Conservation (phyloP, 495 filamentous ascomycete species). For the Penicillium goetzii region DNA sequence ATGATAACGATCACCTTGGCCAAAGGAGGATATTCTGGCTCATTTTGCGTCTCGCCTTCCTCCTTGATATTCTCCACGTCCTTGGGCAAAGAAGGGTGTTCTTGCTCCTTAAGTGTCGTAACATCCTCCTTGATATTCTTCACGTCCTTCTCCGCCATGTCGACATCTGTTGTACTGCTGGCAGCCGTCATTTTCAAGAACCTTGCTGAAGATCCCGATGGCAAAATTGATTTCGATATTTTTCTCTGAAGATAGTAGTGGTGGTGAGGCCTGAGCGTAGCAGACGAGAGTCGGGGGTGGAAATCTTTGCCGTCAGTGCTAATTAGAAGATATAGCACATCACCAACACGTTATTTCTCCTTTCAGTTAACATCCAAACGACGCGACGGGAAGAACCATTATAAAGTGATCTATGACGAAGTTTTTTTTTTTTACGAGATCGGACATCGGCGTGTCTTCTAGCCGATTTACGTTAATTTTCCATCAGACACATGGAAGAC, state of each 20-base stretch:
- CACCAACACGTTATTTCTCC: not conserved
- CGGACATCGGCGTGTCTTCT: conserved; percentile 7
- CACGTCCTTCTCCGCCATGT: conserved; percentile 9
- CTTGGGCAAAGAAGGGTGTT: conserved; percentile 24
- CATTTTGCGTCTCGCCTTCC: conserved; percentile 3
- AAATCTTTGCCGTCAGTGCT: not conserved
- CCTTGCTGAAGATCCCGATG: not conserved
- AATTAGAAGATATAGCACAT: not conserved
- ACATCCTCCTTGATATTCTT: conserved; percentile 13
- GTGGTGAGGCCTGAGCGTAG: not conserved
- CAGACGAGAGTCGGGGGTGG: not conserved
- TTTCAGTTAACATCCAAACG: not conserved
- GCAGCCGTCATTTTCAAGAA: conserved; percentile 10
- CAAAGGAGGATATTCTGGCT: conserved; percentile 25
- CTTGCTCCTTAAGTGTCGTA: conserved; percentile 6
- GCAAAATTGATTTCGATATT: not conserved
- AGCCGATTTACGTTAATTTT: conserved; percentile 5
- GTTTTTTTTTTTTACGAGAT: not conserved
- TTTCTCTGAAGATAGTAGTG: not conserved
- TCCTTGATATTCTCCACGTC: conserved; percentile 12
- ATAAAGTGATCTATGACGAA: not conserved
- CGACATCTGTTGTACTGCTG: conserved; percentile 17
- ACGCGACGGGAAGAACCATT: not conserved
- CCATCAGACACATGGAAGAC: not conserved
- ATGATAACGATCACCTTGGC: conserved; percentile 24